phyloP scores from a whole-genome alignment of 495 filamentous ascomycete genomes.

The Penicillium salamii region DNA sequence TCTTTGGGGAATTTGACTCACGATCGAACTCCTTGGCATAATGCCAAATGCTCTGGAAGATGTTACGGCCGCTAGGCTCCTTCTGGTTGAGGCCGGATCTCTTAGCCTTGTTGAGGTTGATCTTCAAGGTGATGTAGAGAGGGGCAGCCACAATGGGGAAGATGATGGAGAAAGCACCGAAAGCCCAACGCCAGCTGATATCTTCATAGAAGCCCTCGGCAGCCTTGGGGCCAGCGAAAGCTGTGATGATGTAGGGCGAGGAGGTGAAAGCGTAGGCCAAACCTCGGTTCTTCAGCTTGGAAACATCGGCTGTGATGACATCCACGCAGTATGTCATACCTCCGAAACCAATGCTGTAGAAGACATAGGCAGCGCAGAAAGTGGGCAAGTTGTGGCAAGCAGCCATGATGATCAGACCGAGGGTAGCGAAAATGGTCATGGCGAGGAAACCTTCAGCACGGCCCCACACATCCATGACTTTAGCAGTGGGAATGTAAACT shows the following conservation, averaged over 20 bases:
- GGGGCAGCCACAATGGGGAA: conserved; percentile 51
- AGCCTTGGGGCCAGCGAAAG: conserved; percentile 28
- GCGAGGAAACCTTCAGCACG: conserved; percentile 52
- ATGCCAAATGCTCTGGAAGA: conserved; percentile 39
- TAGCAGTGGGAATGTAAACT: conserved; percentile 56
- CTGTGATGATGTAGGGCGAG: conserved; percentile 50
- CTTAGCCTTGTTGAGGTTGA: conserved; percentile 53
- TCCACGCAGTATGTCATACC: conserved; percentile 53
- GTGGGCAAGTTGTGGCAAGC: conserved; percentile 44
- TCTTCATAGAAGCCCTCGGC: conserved; percentile 42
- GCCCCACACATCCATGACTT: conserved; percentile 67
- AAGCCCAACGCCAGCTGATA: conserved; percentile 56
- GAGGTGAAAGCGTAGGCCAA: conserved; percentile 55
- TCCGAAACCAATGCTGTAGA: conserved; percentile 52
- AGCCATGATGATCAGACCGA: conserved; percentile 51
- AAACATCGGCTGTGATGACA: conserved; percentile 60
- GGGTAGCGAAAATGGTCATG: conserved; percentile 33
- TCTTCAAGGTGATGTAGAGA: conserved; percentile 42
- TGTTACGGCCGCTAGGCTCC: conserved; percentile 35
- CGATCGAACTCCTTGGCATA: conserved; percentile 57
- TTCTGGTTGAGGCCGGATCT: conserved; percentile 27
- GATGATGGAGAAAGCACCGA: conserved; percentile 56
- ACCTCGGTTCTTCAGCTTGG: conserved; percentile 54
- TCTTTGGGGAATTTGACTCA: conserved; percentile 12
- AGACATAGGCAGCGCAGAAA: conserved; percentile 48